phyloP scores from a whole-genome alignment of 768 basidiomycete genomes.

The Cystoderma amianthinum region DNA sequence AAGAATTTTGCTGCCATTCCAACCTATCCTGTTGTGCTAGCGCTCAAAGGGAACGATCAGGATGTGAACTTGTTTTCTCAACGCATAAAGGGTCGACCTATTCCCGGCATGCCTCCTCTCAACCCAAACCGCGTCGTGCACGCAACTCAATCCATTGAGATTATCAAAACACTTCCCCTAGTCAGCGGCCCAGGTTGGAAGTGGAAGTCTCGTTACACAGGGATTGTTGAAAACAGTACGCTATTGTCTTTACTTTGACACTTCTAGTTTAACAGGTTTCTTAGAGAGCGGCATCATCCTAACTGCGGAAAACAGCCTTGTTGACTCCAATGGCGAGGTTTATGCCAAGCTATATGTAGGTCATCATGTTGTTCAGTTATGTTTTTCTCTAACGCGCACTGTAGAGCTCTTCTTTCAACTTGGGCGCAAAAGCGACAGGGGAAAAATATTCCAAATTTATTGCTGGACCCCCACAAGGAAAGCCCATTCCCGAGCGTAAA shows the following conservation, averaged over 20 bases:
- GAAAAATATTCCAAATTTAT: constrained; percentile 57
- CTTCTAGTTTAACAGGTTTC: constrained; percentile 1
- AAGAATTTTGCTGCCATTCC: constrained; percentile 65
- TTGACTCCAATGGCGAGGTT: constrained; percentile 51
- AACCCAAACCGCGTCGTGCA: constrained; percentile 73
- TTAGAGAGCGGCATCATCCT: constrained; percentile 72
- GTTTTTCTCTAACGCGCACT: neutral
- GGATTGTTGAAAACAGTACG: constrained; percentile 92
- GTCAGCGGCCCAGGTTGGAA: constrained; percentile 71
- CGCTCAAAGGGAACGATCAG: constrained; percentile 59
- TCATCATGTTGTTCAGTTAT: neutral
- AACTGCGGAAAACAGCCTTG: constrained; percentile 54
- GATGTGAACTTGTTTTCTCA: constrained; percentile 69
- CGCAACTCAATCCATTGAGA: constrained; percentile 72
- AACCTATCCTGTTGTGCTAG: constrained; percentile 79
- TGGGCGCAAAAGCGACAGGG: constrained; percentile 61
- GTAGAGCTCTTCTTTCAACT: constrained; percentile 60
- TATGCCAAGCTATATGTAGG: constrained; percentile 61
- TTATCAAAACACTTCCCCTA: constrained; percentile 69
- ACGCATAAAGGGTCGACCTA: constrained; percentile 29
- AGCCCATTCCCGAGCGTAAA: constrained; percentile 51
- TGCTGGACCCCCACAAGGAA: constrained; percentile 52
- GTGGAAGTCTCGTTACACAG: too few species aligned
- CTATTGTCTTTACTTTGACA: constrained; percentile 1
- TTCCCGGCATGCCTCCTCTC: constrained; percentile 66